Evolutionary conservation across 331 rosid species (phyloP).

Genomic region (Acacia pycnantha): DNA sequence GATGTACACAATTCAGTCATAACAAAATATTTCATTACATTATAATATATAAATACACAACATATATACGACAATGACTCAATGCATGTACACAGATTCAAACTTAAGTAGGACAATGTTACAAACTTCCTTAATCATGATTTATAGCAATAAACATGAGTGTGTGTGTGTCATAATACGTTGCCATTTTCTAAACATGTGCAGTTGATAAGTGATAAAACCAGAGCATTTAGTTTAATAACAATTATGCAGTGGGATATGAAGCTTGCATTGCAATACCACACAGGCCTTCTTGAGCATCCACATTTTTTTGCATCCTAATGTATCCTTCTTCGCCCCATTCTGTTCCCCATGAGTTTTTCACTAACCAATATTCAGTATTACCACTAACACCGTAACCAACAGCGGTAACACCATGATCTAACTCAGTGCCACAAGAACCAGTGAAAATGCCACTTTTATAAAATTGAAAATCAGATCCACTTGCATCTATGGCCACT

Average conservation of each 20-base stretch:
- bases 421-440: background rate
- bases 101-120: background rate
- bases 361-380: background rate
- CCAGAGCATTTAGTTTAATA: background rate
- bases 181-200: background rate
- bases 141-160: background rate
- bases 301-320: background rate
- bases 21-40: background rate
- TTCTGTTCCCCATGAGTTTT: background rate
- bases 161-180: background rate
- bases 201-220: background rate
- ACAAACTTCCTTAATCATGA: background rate
- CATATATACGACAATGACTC: background rate
- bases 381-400: background rate
- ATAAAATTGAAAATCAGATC: background rate
- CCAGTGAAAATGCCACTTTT: background rate
- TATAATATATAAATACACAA: background rate
- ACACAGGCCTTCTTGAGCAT: background rate
- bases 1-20: background rate
- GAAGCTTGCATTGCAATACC: background rate
- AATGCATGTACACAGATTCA: background rate
- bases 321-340: background rate
- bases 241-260: background rate
- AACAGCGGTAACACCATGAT: background rate
- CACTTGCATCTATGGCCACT: background rate